Conservation (phyloP, 805 yeast genomes). For the Wickerhamomyces bovis region DNA sequence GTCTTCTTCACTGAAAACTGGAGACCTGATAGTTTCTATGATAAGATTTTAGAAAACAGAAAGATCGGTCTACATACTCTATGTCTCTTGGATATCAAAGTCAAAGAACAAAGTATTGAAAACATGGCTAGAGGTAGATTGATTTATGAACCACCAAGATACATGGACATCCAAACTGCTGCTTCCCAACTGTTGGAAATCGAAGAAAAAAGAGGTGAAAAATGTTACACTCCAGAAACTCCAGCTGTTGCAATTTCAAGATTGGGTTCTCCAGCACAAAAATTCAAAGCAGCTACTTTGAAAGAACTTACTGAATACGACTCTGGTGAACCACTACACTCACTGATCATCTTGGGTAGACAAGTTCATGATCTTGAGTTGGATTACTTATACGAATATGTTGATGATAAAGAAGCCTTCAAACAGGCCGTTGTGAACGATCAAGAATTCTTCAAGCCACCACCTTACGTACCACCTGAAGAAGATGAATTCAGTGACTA, state of each 20-base stretch:
- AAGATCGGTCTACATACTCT: conserved; percentile 88
- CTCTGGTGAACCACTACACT: conserved; percentile 91
- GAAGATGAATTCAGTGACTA: conserved; percentile 28
- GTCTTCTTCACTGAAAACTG: conserved; percentile 93
- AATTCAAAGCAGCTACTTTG: conserved; percentile 80
- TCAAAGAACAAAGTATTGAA: conserved; percentile 92
- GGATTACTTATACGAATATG: conserved; percentile 76
- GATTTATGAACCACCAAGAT: conserved; percentile 94
- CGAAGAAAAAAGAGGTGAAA: conserved; percentile 69
- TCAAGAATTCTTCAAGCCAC: conserved; percentile 70
- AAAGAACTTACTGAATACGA: conserved; percentile 74
- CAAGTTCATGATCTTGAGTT: conserved; percentile 90
- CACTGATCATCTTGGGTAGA: conserved; percentile 85
- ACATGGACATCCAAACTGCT: conserved; percentile 88
- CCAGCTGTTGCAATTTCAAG: conserved; percentile 94
- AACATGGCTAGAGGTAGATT: conserved; percentile 89
- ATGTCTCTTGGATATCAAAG: conserved; percentile 85
- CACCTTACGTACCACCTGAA: conserved; percentile 54
- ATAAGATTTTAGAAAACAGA: conserved; percentile 84
- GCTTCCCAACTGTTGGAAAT: conserved; percentile 83
- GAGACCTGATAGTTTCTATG: conserved; percentile 95
- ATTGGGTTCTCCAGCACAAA: conserved; percentile 80
- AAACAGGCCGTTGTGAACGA: conserved; percentile 39
- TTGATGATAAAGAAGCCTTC: conserved; percentile 50
- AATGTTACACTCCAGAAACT: conserved; percentile 78